These are phyloP conservation scores for Sporormia fimetaria DNA, from an alignment of 495 filamentous ascomycete species.

Conservation along the genomic window DNA sequence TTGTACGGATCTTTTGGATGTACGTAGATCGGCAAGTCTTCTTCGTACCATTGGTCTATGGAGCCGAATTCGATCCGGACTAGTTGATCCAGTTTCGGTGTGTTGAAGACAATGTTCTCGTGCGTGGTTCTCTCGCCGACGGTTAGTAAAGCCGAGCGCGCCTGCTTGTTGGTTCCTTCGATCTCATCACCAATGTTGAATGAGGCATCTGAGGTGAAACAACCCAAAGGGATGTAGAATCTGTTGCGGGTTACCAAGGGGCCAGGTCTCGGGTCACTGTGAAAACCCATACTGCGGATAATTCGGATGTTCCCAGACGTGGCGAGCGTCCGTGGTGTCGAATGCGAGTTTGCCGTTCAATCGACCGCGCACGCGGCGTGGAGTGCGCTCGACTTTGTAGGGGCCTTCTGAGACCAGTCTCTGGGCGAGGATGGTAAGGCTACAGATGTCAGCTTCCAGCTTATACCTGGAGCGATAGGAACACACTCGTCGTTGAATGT, in stretches of 20 bases:
- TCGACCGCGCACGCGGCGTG: conserved; percentile 33
- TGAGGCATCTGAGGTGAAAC: conserved; percentile 8
- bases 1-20: conserved; percentile 52
- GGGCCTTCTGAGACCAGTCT: conserved; percentile 34
- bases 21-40: conserved; percentile 44
- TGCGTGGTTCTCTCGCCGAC: conserved; percentile 11
- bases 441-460: no score
- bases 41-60: conserved; percentile 47
- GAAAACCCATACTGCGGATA: conserved; percentile 28
- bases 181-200: conserved; percentile 5
- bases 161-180: conserved; percentile 6
- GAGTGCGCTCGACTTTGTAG: conserved; percentile 32
- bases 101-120: conserved; percentile 7
- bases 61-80: conserved; percentile 16
- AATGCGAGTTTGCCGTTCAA: conserved; percentile 32
- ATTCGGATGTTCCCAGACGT: conserved; percentile 37
- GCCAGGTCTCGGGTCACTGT: background rate
- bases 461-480: no score
- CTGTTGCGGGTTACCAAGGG: background rate
- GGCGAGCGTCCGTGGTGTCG: conserved; percentile 32
- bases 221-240: conserved; percentile 14
- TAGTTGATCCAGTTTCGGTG: conserved; percentile 6
- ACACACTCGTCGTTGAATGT: no score
- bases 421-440: conserved; percentile 33
- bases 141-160: conserved; percentile 7